Conservation (phyloP, 106 monocot genomes). For the Cymbidium sinense region DNA sequence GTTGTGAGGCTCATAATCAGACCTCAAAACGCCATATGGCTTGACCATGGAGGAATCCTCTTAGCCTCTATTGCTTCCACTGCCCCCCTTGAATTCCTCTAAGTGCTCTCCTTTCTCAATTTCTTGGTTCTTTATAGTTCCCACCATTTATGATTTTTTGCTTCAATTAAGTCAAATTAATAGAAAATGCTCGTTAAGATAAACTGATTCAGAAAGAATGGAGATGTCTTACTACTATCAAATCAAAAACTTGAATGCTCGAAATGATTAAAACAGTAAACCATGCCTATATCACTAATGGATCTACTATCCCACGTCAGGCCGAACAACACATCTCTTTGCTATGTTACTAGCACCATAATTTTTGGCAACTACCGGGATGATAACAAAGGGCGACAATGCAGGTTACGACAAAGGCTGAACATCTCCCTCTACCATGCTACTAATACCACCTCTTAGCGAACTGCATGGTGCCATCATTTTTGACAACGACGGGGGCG, state of each 20-base stretch:
- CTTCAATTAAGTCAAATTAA: neutral
- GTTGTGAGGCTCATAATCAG: conserved; percentile 42
- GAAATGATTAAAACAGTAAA: neutral
- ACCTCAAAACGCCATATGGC: conserved; percentile 45
- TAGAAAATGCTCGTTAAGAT: neutral
- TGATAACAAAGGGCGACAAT: no score
- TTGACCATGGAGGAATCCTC: conserved; percentile 41
- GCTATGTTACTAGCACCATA: no score
- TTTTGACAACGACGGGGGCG: no score
- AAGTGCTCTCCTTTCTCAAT: conserved; percentile 17
- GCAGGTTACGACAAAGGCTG: no score
- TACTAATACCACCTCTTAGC: no score
- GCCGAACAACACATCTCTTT: no score
- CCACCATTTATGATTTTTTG: conserved; percentile 5
- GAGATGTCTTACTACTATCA: neutral
- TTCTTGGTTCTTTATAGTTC: conserved; percentile 6
- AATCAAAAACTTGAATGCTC: neutral
- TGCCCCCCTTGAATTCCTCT: conserved; percentile 8
- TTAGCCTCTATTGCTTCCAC: conserved; percentile 3
- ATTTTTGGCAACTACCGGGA: no score
- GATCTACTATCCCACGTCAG: no score
- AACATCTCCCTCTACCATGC: no score
- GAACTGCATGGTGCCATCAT: no score
- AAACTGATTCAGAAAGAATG: neutral
- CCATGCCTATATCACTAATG: no score